phyloP scores from a whole-genome alignment of 805 yeast genomes.

The Teunomyces stri region DNA sequence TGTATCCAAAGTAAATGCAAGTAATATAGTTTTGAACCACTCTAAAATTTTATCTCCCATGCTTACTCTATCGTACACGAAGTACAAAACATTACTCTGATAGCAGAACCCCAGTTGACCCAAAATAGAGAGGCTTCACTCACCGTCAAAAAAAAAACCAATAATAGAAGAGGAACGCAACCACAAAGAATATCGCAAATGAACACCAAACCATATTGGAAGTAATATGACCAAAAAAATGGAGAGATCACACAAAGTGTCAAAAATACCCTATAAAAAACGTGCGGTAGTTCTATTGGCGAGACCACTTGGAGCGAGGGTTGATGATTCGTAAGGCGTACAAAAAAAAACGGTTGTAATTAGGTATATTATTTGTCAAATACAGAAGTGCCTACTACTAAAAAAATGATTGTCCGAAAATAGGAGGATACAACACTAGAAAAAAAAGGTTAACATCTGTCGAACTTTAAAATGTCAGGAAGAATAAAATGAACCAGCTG shows the following conservation, averaged over 20 bases:
- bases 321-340: neutral
- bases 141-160: too few species aligned
- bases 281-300: neutral
- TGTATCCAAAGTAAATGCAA: neutral
- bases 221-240: too few species aligned
- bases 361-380: neutral
- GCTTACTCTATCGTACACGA: neutral
- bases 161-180: too few species aligned
- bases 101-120: too few species aligned
- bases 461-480: neutral
- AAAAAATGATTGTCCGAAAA: neutral
- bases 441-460: neutral
- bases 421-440: neutral
- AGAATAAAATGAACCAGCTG: neutral
- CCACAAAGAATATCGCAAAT: too few species aligned
- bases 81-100: too few species aligned
- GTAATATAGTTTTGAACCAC: neutral
- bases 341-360: neutral
- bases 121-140: too few species aligned
- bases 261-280: too few species aligned
- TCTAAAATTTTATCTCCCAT: neutral
- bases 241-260: too few species aligned
- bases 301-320: neutral
- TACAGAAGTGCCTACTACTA: neutral
- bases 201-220: too few species aligned